These are phyloP conservation scores for Candida methanosorbosa DNA, from an alignment of 805 yeast genomes.

Conservation along the genomic window DNA sequence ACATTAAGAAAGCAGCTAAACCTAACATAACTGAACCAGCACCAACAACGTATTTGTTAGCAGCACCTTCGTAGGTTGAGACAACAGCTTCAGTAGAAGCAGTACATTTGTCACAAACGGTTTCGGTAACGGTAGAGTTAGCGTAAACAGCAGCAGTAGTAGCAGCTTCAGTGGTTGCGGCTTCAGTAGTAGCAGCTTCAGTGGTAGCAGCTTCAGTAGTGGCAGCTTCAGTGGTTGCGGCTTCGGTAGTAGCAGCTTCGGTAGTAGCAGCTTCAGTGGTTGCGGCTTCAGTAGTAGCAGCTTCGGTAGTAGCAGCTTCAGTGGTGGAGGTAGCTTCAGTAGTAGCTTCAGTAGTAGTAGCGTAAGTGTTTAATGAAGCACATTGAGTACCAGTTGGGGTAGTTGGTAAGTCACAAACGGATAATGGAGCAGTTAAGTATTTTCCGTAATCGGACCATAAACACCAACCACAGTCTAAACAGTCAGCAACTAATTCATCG, in stretches of 20 bases:
- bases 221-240: background rate
- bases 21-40: constrained; percentile 11
- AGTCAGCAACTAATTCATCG: constrained; percentile 17
- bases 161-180: background rate
- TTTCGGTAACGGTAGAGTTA: constrained; percentile 1
- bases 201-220: background rate
- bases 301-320: constrained; percentile 5
- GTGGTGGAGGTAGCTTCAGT: constrained; percentile 5
- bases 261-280: constrained; percentile 2
- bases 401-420: constrained; percentile 23
- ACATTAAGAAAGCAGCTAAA: constrained; percentile 10
- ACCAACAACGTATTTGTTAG: constrained; percentile 8
- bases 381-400: constrained; percentile 28
- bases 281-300: constrained; percentile 4
- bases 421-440: constrained; percentile 22
- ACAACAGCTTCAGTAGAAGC: constrained; percentile 10
- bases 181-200: background rate
- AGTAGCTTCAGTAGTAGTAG: constrained; percentile 6
- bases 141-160: background rate
- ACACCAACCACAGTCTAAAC: constrained; percentile 34
- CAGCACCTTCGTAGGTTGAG: constrained; percentile 6
- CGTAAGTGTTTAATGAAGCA: constrained; percentile 10
- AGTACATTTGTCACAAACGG: constrained; percentile 3
- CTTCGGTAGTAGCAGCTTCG: constrained; percentile 3
- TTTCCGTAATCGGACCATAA: constrained; percentile 28